phyloP scores from a whole-genome alignment of 148 eudicot genomes.

The Arbutus unedo region DNA sequence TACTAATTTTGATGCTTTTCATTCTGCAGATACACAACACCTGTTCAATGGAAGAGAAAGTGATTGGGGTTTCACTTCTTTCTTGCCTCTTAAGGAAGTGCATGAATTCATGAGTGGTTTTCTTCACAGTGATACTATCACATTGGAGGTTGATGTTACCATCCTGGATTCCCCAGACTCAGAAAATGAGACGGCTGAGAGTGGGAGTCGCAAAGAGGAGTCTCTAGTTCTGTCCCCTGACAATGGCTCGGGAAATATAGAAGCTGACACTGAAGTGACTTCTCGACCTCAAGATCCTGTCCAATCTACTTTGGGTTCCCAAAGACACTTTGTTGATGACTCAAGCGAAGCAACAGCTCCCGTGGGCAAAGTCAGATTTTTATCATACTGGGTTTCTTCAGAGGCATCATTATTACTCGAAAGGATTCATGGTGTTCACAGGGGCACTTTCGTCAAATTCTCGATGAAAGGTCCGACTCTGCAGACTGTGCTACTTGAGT shows the following conservation, averaged over 20 bases:
- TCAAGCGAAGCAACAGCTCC: neutral
- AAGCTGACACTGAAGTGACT: neutral
- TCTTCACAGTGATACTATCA: constrained; percentile 65
- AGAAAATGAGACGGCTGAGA: constrained; percentile 72
- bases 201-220: neutral
- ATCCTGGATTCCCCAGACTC: constrained; percentile 81
- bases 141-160: constrained; percentile 89
- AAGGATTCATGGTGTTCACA: neutral
- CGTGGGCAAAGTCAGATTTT: neutral
- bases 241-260: neutral
- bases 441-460: neutral
- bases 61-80: constrained; percentile 93
- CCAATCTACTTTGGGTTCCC: neutral
- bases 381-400: constrained; percentile 8
- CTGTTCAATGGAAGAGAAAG: constrained; percentile 73
- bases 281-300: neutral
- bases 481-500: neutral
- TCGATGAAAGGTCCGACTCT: neutral
- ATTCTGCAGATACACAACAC: constrained; percentile 68
- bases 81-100: constrained; percentile 78
- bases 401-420: neutral
- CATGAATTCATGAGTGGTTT: constrained; percentile 78
- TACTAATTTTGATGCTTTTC: neutral
- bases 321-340: neutral
- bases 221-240: neutral